These are phyloP conservation scores for Diplocarpon rosae DNA, from an alignment of 2,329 filamentous ascomycete genomes.

Conservation along the genomic window DNA sequence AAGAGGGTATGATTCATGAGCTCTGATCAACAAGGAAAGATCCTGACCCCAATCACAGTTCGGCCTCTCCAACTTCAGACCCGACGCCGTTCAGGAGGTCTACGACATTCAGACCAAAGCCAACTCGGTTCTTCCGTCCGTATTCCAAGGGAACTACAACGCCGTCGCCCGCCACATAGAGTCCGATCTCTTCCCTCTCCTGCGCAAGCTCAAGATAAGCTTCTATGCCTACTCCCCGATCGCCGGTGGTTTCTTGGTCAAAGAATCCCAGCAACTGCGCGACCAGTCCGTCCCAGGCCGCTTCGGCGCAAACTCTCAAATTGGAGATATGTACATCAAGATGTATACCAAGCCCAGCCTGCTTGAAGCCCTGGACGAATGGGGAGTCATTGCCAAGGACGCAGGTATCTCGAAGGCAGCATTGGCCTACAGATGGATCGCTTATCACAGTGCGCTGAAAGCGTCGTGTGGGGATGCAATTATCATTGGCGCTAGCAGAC, in stretches of 20 bases:
- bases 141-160: conserved; percentile 29
- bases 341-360: conserved; percentile 13
- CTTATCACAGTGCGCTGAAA: conserved; percentile 24
- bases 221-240: conserved; percentile 50
- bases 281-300: conserved; percentile 15
- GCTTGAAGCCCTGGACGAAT: conserved; percentile 22
- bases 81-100: conserved; percentile 24
- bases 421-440: conserved; percentile 30
- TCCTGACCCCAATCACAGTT: conserved; percentile 33
- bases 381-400: conserved; percentile 23
- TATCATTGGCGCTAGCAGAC: conserved; percentile 22
- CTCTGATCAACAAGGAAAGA: conserved; percentile 30
- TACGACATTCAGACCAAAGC: conserved; percentile 23
- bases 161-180: conserved; percentile 40
- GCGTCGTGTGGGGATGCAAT: conserved; percentile 24
- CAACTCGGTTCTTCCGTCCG: conserved; percentile 24
- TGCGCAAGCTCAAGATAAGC: conserved; percentile 27
- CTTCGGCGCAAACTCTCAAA: conserved; percentile 10
- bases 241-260: conserved; percentile 50
- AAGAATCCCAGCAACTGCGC: conserved; percentile 8
- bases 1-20: conserved; percentile 38
- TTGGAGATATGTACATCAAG: conserved; percentile 17
- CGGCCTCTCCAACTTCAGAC: conserved; percentile 28
- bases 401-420: conserved; percentile 26
- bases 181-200: conserved; percentile 47